These are phyloP conservation scores for Antarctomyces pellizariae DNA, from an alignment of 495 filamentous ascomycete species.

Conservation along the genomic window DNA sequence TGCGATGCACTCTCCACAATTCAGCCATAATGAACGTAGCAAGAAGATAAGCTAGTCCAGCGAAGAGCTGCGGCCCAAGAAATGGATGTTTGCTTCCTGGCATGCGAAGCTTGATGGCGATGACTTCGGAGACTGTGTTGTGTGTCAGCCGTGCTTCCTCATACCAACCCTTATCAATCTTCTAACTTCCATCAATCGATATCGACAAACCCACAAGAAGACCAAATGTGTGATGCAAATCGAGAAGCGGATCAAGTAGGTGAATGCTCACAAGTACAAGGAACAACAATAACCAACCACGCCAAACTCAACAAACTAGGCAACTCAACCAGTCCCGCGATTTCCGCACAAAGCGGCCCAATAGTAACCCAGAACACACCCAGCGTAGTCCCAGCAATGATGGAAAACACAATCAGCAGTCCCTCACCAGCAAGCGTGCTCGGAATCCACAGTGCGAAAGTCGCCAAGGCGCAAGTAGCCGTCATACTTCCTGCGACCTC, in stretches of 20 bases:
- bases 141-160: slow-evolving; percentile 2
- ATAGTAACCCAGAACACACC: slow-evolving; percentile 53
- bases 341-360: slow-evolving; percentile 47
- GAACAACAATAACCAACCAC: slow-evolving; percentile 53
- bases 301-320: slow-evolving; percentile 46
- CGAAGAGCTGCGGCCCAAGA: slow-evolving; percentile 37
- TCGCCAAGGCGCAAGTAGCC: slow-evolving; percentile 30
- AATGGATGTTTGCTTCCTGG: slow-evolving; percentile 21
- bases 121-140: slow-evolving; percentile 39
- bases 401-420: slow-evolving; percentile 40
- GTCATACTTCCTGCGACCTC: slow-evolving; percentile 41
- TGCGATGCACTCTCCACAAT: slow-evolving; percentile 5
- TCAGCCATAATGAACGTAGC: slow-evolving; percentile 23
- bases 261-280: slow-evolving; percentile 24
- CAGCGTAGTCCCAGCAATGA: slow-evolving; percentile 40
- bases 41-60: slow-evolving; percentile 35
- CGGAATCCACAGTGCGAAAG: slow-evolving; percentile 45
- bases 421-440: slow-evolving; percentile 36
- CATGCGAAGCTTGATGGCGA: slow-evolving; percentile 37
- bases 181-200: too few relatives aligned
- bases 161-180: too few relatives aligned
- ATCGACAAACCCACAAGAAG: too few relatives aligned
- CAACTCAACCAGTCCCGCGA: slow-evolving; percentile 48
- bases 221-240: too few relatives aligned
- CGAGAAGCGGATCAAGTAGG: neutral